Percentiles rank a stretch among this genome's conserved stretches.
phyloP scores from a whole-genome alignment of 2,329 filamentous ascomycete species.

The Colletotrichum orchidophilum region DNA sequence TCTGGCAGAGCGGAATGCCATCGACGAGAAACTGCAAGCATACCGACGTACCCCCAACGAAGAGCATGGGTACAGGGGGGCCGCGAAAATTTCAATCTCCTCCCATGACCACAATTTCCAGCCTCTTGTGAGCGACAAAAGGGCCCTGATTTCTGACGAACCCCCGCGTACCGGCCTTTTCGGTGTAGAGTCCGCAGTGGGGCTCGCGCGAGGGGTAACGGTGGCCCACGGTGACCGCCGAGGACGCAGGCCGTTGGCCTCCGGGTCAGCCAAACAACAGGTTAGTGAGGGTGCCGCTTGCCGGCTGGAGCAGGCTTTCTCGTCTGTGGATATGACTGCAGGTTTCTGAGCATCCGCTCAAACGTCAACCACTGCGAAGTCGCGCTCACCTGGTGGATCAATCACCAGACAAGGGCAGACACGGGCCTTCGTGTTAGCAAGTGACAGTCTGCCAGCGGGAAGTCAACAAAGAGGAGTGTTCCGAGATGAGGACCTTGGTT shows the following conservation, averaged over 20 bases:
- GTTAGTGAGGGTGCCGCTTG: neutral
- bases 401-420: neutral
- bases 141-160: constrained; percentile 20
- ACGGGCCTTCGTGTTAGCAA: too few relatives aligned
- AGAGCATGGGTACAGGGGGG: neutral
- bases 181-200: constrained; percentile 28
- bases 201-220: constrained; percentile 23
- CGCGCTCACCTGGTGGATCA: constrained; percentile 11
- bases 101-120: constrained; percentile 22
- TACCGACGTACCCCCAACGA: neutral
- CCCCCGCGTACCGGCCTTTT: constrained; percentile 26
- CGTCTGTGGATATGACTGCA: neutral
- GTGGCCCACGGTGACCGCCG: constrained; percentile 10
- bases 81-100: neutral
- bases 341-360: neutral
- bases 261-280: neutral
- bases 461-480: neutral
- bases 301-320: neutral
- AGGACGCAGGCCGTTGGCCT: constrained; percentile 25
- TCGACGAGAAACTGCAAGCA: neutral
- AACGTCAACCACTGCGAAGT: neutral
- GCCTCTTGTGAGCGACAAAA: constrained; percentile 11
- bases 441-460: neutral
- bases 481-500: neutral
- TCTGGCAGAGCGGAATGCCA: neutral